Conservation (phyloP, 768 basidiomycete species). For the Kondoa malvinella region DNA sequence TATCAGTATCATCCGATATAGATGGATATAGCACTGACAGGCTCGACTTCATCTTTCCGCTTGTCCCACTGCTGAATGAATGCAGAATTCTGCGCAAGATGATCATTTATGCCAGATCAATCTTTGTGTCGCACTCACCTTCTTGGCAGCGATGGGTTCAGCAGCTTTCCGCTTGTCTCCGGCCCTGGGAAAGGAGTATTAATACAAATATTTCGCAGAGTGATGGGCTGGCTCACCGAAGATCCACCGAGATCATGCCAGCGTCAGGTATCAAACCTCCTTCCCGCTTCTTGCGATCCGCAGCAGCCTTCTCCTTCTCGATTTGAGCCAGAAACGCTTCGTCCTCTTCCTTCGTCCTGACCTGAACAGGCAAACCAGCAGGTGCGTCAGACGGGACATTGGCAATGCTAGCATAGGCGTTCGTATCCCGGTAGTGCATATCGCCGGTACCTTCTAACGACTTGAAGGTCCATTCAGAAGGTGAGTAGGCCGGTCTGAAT, state of each 20-base stretch:
- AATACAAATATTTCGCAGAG: background rate
- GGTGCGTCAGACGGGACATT: slow-evolving; percentile 30
- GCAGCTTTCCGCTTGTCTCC: slow-evolving; percentile 15
- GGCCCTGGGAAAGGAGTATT: background rate
- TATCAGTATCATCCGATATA: background rate
- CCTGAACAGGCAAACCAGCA: slow-evolving; percentile 17
- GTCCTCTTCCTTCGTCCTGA: background rate
- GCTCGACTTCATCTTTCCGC: slow-evolving; percentile 68
- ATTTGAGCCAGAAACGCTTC: slow-evolving; percentile 17
- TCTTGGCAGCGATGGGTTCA: slow-evolving; percentile 19
- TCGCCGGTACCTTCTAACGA: slow-evolving; percentile 16
- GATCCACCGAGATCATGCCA: slow-evolving; percentile 1
- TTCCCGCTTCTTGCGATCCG: background rate
- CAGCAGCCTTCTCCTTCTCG: slow-evolving; percentile 1
- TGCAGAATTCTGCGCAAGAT: slow-evolving; percentile 48
- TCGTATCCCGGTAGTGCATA: slow-evolving; percentile 70
- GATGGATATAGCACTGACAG: background rate
- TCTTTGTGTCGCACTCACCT: slow-evolving; percentile 8
- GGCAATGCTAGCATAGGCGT: slow-evolving; percentile 33
- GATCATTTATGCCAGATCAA: background rate
- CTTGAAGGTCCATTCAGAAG: slow-evolving; percentile 22
- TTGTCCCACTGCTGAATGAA: slow-evolving; percentile 97
- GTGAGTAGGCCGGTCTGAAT: slow-evolving; percentile 24
- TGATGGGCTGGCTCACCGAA: slow-evolving; percentile 3
- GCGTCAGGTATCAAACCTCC: background rate